These are phyloP conservation scores for Boletus eberwhitei DNA, from an alignment of 768 basidiomycete genomes.

Conservation along the genomic window DNA sequence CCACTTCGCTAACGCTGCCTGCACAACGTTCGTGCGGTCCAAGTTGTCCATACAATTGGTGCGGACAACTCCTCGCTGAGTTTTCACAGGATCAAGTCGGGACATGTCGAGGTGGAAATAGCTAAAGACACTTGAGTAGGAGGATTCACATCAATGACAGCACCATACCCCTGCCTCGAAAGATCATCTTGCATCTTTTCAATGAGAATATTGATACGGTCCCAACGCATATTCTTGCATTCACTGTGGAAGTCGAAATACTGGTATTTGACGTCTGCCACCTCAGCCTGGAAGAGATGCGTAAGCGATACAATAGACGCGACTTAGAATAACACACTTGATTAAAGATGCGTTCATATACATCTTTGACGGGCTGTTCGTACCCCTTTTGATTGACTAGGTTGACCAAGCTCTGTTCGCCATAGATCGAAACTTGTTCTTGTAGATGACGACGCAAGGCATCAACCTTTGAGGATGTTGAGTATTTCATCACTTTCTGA, in stretches of 20 bases:
- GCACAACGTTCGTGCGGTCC: slow-evolving; percentile 96
- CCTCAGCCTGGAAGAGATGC: slow-evolving; percentile 43
- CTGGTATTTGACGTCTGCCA: slow-evolving; percentile 74
- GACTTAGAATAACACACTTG: slow-evolving; percentile 41
- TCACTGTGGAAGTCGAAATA: slow-evolving; percentile 99
- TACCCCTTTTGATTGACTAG: slow-evolving; percentile 92
- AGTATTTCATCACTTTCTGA: not conserved
- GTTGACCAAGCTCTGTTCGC: slow-evolving; percentile 78
- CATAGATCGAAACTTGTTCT: slow-evolving; percentile 71
- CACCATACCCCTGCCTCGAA: slow-evolving; percentile 56
- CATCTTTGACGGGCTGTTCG: slow-evolving; percentile 93
- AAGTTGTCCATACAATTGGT: slow-evolving; percentile 99
- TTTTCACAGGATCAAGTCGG: slow-evolving; percentile 43
- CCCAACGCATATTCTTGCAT: slow-evolving; percentile 93
- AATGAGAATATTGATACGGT: slow-evolving; percentile 81
- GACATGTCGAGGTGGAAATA: slow-evolving; percentile 72
- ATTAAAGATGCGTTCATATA: slow-evolving; percentile 75
- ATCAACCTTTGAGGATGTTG: slow-evolving; percentile 46
- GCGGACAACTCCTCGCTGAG: slow-evolving; percentile 77
- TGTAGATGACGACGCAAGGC: slow-evolving; percentile 73
- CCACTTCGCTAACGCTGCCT: slow-evolving; percentile 87
- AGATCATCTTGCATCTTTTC: slow-evolving; percentile 73
- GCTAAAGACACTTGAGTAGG: slow-evolving; percentile 36
- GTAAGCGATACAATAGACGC: not conserved
- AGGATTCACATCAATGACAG: not conserved